A percentile compares a stretch with the other conserved stretches of the same genome.
Evolutionary conservation across 1,139 yeast species (phyloP).

Genomic region (Meyerozyma smithsonii): DNA sequence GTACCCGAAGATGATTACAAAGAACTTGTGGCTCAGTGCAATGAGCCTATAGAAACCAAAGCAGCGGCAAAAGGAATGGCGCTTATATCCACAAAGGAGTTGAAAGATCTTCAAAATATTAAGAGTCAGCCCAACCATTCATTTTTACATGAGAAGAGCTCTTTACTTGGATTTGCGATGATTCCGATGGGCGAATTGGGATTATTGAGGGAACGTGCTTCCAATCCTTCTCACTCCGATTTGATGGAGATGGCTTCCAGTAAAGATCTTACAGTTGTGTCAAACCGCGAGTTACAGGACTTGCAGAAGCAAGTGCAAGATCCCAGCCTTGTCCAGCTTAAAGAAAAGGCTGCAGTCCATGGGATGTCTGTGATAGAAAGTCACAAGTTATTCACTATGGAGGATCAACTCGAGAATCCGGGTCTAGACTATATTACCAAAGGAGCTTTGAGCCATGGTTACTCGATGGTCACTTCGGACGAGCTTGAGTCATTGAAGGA

Average conservation of each 20-base stretch:
- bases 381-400: constrained; percentile 11
- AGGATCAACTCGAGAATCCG: constrained; percentile 12
- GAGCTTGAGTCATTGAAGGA: constrained; percentile 6
- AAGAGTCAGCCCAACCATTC: background rate
- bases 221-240: background rate
- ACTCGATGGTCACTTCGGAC: background rate
- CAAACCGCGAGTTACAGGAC: constrained; percentile 1
- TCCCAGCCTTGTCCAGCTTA: constrained; percentile 17
- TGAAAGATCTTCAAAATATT: constrained; percentile 12
- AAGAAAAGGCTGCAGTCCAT: constrained; percentile 18
- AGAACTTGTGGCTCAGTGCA: constrained; percentile 6
- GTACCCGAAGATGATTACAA: constrained; percentile 9
- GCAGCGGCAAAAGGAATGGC: constrained; percentile 16
- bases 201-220: background rate
- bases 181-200: background rate
- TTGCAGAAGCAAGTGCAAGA: constrained; percentile 10
- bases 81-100: constrained; percentile 14
- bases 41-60: constrained; percentile 12
- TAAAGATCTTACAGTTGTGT: constrained; percentile 9
- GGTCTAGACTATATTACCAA: background rate
- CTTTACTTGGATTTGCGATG: background rate
- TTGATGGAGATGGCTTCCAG: constrained; percentile 3
- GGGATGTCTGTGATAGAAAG: constrained; percentile 19
- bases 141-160: background rate
- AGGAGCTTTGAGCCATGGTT: constrained; percentile 2